Evolutionary conservation across 352 stramenopile species (phyloP).

Genomic region (Phytophthora pinifolia): DNA sequence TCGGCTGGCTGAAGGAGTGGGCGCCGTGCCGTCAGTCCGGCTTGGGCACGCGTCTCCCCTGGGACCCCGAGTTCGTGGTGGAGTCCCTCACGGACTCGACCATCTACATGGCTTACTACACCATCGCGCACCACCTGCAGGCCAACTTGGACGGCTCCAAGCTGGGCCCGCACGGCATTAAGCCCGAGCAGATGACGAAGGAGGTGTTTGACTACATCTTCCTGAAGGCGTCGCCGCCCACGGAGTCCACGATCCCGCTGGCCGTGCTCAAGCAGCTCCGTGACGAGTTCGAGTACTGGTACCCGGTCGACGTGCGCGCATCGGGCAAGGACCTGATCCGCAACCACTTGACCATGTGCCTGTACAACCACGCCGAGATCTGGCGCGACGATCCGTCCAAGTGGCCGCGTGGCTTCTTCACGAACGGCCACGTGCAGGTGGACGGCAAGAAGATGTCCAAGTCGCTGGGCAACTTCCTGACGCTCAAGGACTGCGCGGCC

Average conservation of each 20-base stretch:
- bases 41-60: conserved; percentile 96
- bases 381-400: conserved; percentile 97
- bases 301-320: conserved; percentile 98
- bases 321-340: conserved; percentile 97
- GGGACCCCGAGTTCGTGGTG: conserved; percentile 99
- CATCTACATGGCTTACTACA: conserved; percentile 99
- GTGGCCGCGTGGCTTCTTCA: conserved; percentile 98
- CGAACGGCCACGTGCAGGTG: conserved; percentile 97
- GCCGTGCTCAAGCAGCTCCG: conserved; percentile 94
- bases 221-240: conserved; percentile 86
- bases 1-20: conserved; percentile 99
- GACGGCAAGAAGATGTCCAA: conserved; percentile 99
- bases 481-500: conserved; percentile 96
- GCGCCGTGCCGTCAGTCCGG: conserved; percentile 98
- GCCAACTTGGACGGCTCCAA: conserved; percentile 93
- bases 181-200: conserved; percentile 90
- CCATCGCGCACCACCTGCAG: conserved; percentile 98
- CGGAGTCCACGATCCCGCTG: conserved; percentile 84
- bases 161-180: conserved; percentile 86
- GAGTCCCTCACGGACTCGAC: conserved; percentile 99
- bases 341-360: conserved; percentile 99
- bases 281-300: conserved; percentile 99
- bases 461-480: conserved; percentile 99
- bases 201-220: conserved; percentile 99
- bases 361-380: conserved; percentile 99